These are phyloP conservation scores for Backusella australiensis DNA, from an alignment of 192 early-diverging fungal species.

Conservation along the genomic window DNA sequence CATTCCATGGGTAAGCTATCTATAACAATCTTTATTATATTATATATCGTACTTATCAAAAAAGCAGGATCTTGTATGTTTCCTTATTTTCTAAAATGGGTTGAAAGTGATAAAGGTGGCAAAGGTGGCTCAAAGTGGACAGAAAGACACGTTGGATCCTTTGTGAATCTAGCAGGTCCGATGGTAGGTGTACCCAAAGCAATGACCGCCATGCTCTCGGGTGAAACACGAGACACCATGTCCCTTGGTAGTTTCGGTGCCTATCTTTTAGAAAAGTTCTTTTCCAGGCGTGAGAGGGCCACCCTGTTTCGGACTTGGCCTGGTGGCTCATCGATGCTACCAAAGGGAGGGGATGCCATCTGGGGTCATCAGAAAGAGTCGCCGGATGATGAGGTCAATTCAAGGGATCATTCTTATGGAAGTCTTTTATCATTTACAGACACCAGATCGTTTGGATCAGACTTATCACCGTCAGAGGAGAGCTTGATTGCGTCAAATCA, in stretches of 20 bases:
- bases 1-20: constrained; percentile 62
- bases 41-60: neutral
- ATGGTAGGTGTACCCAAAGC: constrained; percentile 87
- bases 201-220: constrained; percentile 67
- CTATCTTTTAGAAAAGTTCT: constrained; percentile 83
- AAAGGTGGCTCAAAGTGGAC: constrained; percentile 73
- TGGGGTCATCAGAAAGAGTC: constrained; percentile 71
- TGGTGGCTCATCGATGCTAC: constrained; percentile 72
- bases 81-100: constrained; percentile 89
- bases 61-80: constrained; percentile 58
- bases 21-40: too few relatives aligned
- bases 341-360: constrained; percentile 77
- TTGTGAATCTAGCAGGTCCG: constrained; percentile 86
- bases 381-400: constrained; percentile 67
- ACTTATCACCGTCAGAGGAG: neutral
- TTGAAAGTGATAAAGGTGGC: constrained; percentile 62
- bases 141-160: constrained; percentile 70
- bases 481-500: neutral
- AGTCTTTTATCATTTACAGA: constrained; percentile 51
- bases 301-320: constrained; percentile 82
- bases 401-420: constrained; percentile 46
- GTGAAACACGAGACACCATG: constrained; percentile 85
- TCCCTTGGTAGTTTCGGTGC: constrained; percentile 72
- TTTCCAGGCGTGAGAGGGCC: constrained; percentile 71
- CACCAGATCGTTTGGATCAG: neutral